A percentile compares a stretch with the other conserved stretches of the same genome.
These are phyloP conservation scores for Ustulina deusta DNA, from an alignment of 2,329 filamentous ascomycete species.

Conservation along the genomic window DNA sequence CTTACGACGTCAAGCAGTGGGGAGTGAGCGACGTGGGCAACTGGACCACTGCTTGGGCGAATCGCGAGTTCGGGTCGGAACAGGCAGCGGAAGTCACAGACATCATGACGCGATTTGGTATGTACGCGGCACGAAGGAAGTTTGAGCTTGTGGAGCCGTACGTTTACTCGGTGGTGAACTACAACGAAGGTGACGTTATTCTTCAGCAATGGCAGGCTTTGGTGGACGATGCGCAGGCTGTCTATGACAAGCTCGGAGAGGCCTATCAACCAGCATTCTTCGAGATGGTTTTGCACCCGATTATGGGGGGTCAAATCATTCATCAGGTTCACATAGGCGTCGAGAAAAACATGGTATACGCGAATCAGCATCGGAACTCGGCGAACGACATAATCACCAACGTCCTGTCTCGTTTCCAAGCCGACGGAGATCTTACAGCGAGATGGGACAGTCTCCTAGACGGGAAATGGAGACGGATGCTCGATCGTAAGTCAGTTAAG, in stretches of 20 bases:
- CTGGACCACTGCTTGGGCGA: slow-evolving; percentile 69
- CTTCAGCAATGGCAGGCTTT: slow-evolving; percentile 66
- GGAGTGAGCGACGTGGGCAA: slow-evolving; percentile 65
- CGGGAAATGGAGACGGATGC: slow-evolving; percentile 73
- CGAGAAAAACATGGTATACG: slow-evolving; percentile 64
- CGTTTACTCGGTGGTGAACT: slow-evolving; percentile 70
- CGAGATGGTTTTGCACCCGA: slow-evolving; percentile 70
- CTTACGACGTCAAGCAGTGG: slow-evolving; percentile 71
- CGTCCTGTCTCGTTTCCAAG: slow-evolving; percentile 66
- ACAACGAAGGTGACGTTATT: slow-evolving; percentile 69
- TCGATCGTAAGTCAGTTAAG: slow-evolving; percentile 62
- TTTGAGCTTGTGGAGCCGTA: slow-evolving; percentile 69
- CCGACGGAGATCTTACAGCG: slow-evolving; percentile 67
- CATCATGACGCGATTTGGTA: slow-evolving; percentile 66
- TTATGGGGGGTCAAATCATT: slow-evolving; percentile 66
- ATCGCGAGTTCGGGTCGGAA: slow-evolving; percentile 66
- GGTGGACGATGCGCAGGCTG: slow-evolving; percentile 63
- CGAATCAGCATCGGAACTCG: slow-evolving; percentile 62
- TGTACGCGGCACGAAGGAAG: slow-evolving; percentile 68
- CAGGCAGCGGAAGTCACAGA: slow-evolving; percentile 62
- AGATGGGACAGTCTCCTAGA: slow-evolving; percentile 68
- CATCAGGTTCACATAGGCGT: slow-evolving; percentile 64
- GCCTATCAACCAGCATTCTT: slow-evolving; percentile 69
- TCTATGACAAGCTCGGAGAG: slow-evolving; percentile 66
- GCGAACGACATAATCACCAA: slow-evolving; percentile 65